Conservation (phyloP, 345 rosid species). For the Atalantia buxifolia region DNA sequence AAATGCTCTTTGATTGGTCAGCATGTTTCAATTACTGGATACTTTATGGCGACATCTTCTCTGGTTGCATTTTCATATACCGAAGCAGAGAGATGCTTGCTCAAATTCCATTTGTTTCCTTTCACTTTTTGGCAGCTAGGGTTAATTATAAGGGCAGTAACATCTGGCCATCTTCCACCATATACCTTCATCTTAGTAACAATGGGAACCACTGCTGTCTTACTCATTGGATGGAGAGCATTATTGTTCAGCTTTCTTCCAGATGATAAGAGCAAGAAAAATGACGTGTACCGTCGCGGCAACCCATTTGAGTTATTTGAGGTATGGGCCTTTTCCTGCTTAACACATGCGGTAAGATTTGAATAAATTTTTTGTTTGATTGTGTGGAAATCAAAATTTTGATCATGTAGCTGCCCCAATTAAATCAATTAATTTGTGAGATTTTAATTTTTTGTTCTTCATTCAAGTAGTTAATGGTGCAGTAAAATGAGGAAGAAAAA, state of each 20-base stretch:
- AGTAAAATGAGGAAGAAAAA: background rate
- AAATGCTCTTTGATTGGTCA: background rate
- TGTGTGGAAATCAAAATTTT: background rate
- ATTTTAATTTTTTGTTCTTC: background rate
- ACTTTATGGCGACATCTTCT: background rate
- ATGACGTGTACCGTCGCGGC: slow-evolving; percentile 67
- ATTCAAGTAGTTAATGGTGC: background rate
- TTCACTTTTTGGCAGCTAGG: slow-evolving; percentile 49
- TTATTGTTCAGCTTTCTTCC: slow-evolving; percentile 53
- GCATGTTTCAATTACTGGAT: background rate
- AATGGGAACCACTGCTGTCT: slow-evolving; percentile 68
- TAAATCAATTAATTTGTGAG: background rate
- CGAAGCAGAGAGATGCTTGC: background rate
- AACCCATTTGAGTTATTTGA: slow-evolving; percentile 89
- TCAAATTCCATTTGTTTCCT: slow-evolving; percentile 7
- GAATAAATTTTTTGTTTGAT: background rate
- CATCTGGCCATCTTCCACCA: slow-evolving; percentile 56
- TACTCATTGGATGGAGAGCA: slow-evolving; percentile 76
- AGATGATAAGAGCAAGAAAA: slow-evolving; percentile 48
- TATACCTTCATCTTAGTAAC: slow-evolving; percentile 57
- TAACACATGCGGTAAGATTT: background rate
- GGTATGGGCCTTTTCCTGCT: slow-evolving; percentile 36
- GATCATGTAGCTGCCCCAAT: background rate
- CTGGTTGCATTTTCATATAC: background rate
- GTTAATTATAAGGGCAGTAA: slow-evolving; percentile 44